Percentiles rank a stretch among this genome's conserved stretches.
Evolutionary conservation across 805 yeast species (phyloP).

Genomic region (Metschnikowia dekortorum): DNA sequence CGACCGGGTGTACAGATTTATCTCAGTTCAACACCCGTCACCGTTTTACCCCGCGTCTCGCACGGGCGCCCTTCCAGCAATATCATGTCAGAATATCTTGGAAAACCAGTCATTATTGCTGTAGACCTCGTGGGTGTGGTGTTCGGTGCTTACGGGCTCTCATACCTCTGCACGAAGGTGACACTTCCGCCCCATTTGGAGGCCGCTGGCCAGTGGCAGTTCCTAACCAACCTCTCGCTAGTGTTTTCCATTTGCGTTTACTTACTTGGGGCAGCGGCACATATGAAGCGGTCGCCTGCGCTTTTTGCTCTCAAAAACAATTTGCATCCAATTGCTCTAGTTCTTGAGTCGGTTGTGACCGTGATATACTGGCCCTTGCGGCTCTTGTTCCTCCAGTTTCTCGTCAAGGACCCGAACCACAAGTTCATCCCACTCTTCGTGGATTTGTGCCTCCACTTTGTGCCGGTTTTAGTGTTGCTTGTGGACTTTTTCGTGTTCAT

Average conservation of each 20-base stretch:
- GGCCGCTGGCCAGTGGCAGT: conserved; percentile 66
- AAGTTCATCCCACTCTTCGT: conserved; percentile 42
- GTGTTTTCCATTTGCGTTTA: conserved; percentile 43
- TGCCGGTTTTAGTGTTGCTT: conserved; percentile 51
- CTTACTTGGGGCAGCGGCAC: conserved; percentile 35
- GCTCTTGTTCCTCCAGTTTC: conserved; percentile 46
- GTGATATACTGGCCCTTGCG: conserved; percentile 67
- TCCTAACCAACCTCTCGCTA: conserved; percentile 64
- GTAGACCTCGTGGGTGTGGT: conserved; percentile 23
- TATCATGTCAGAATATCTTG: conserved; percentile 21
- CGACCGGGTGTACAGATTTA: too few species aligned
- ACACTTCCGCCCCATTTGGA: conserved; percentile 47
- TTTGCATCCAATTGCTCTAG: conserved; percentile 51
- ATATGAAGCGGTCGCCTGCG: conserved; percentile 19
- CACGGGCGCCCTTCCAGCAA: too few species aligned
- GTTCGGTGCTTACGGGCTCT: conserved; percentile 28
- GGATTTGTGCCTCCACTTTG: conserved; percentile 57
- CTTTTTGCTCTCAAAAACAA: conserved; percentile 35
- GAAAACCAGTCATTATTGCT: conserved; percentile 24
- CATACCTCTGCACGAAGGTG: conserved; percentile 14
- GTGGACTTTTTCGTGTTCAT: conserved; percentile 53
- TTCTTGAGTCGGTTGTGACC: conserved; percentile 59
- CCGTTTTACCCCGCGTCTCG: too few species aligned
- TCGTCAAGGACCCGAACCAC: conserved; percentile 34
- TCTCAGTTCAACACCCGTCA: too few species aligned